A percentile compares a stretch with the other conserved stretches of the same genome.
Conservation (phyloP, 2,329 filamentous ascomycete species). For the Xylariales sp. region DNA sequence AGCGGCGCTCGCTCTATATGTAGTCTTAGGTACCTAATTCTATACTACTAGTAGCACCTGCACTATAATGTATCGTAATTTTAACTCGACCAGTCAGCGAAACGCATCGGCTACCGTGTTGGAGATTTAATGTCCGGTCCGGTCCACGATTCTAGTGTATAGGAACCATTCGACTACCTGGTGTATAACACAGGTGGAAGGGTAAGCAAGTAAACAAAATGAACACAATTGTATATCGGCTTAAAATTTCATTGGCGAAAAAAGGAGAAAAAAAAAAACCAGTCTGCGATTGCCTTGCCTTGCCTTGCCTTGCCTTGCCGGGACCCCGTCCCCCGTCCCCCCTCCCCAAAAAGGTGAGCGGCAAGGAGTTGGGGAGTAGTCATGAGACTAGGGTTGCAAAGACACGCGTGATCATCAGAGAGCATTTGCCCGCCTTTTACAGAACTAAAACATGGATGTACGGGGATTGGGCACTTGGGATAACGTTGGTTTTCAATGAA, state of each 20-base stretch:
- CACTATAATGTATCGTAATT: conserved; percentile 23
- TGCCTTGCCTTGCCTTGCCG: conserved; percentile 1
- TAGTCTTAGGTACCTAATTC: conserved; percentile 1
- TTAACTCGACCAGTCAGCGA: conserved; percentile 32
- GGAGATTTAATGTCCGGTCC: conserved; percentile 32
- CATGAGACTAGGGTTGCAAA: conserved; percentile 20
- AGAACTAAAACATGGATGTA: conserved; percentile 4
- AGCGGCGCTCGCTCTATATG: conserved; percentile 21
- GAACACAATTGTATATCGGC: conserved; percentile 11
- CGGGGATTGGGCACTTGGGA: conserved; percentile 1
- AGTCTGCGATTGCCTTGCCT: neutral
- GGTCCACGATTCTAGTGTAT: neutral
- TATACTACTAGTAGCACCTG: conserved; percentile 1
- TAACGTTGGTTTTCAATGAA: conserved; percentile 7
- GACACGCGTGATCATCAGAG: conserved; percentile 26
- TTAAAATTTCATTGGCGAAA: neutral
- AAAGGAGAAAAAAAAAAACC: neutral
- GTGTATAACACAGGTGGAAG: no score
- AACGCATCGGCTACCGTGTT: conserved; percentile 22
- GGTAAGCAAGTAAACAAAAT: conserved; percentile 17
- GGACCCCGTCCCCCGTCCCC: no score
- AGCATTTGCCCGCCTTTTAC: conserved; percentile 2
- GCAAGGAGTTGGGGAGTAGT: conserved; percentile 23
- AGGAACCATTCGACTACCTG: neutral
- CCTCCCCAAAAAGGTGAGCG: conserved; percentile 20